Conservation (phyloP, 2,329 filamentous ascomycete species). For the Colletotrichum shisoi region DNA sequence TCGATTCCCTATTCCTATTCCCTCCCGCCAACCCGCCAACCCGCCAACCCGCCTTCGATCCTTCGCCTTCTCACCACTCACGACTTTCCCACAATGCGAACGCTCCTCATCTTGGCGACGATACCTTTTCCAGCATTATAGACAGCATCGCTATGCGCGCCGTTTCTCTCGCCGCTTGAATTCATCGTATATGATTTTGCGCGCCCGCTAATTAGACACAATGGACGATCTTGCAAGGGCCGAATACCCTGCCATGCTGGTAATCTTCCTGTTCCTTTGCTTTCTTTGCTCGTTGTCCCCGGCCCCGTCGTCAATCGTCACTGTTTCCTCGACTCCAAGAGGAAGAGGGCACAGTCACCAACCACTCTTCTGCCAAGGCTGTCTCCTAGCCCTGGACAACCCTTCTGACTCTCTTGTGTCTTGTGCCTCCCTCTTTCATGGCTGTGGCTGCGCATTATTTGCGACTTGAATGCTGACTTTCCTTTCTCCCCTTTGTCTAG, state of each 20-base stretch:
- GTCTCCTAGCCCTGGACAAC: neutral
- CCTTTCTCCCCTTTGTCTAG: slow-evolving; percentile 56
- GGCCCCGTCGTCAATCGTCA: slow-evolving; percentile 8
- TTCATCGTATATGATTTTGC: slow-evolving; percentile 37
- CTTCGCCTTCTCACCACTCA: slow-evolving; percentile 20
- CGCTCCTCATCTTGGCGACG: slow-evolving; percentile 38
- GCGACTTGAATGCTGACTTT: slow-evolving; percentile 38
- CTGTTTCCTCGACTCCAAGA: slow-evolving; percentile 5
- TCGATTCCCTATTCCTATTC: slow-evolving; percentile 11
- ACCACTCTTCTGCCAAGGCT: neutral
- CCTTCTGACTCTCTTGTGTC: neutral
- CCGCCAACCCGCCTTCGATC: slow-evolving; percentile 14
- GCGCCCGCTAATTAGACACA: slow-evolving; percentile 43
- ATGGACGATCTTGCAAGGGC: slow-evolving; percentile 83
- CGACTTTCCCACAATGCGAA: slow-evolving; percentile 35
- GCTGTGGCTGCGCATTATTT: slow-evolving; percentile 33
- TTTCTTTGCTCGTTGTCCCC: neutral
- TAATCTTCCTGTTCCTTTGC: slow-evolving; percentile 54
- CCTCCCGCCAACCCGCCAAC: slow-evolving; percentile 18
- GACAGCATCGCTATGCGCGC: slow-evolving; percentile 41
- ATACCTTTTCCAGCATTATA: slow-evolving; percentile 33
- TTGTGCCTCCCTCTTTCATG: neutral
- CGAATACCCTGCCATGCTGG: slow-evolving; percentile 95
- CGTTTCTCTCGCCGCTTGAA: slow-evolving; percentile 36
- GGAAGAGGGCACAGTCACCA: slow-evolving; percentile 1